Conservation (phyloP, 2,329 filamentous ascomycete species). For the Colletotrichum siamense region DNA sequence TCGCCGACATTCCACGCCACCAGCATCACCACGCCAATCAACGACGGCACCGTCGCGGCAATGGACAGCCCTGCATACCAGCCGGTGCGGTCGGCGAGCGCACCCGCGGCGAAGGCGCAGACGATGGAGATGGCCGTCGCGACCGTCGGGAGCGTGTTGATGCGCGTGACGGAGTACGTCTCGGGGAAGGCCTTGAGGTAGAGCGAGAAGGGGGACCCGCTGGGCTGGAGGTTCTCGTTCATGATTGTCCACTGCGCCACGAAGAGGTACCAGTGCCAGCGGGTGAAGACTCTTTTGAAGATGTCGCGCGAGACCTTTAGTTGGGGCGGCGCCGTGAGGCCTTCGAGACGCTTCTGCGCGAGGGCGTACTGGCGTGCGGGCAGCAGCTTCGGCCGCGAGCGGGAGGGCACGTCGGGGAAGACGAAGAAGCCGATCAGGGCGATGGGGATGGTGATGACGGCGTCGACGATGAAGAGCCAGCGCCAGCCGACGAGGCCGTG, state of each 20-base stretch:
- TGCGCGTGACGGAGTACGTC: constrained; percentile 41
- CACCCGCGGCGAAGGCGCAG: constrained; percentile 35
- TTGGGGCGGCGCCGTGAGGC: constrained; percentile 32
- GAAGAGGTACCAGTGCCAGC: constrained; percentile 46
- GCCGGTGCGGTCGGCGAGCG: constrained; percentile 36
- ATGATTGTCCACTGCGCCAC: constrained; percentile 42
- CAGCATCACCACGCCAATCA: constrained; percentile 36
- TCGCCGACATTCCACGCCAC: constrained; percentile 42
- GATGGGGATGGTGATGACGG: constrained; percentile 60
- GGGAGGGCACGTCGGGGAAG: constrained; percentile 35
- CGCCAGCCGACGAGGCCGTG: constrained; percentile 55
- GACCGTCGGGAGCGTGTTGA: constrained; percentile 47
- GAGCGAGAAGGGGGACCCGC: constrained; percentile 40
- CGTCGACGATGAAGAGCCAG: constrained; percentile 66
- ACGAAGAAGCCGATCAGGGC: constrained; percentile 49
- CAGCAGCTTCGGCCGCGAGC: constrained; percentile 35
- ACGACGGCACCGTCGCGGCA: constrained; percentile 35
- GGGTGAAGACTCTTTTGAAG: constrained; percentile 39
- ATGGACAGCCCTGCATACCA: constrained; percentile 40
- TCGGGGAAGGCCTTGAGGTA: constrained; percentile 42
- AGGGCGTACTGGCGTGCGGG: constrained; percentile 31
- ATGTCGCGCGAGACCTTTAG: constrained; percentile 37
- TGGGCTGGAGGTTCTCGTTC: constrained; percentile 40
- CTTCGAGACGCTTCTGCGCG: constrained; percentile 33
- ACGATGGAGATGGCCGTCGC: constrained; percentile 42